Percentiles rank a stretch among this genome's conserved stretches.
phyloP scores from a whole-genome alignment of 257 asterid genomes.

The Solanum pimpinellifolium region DNA sequence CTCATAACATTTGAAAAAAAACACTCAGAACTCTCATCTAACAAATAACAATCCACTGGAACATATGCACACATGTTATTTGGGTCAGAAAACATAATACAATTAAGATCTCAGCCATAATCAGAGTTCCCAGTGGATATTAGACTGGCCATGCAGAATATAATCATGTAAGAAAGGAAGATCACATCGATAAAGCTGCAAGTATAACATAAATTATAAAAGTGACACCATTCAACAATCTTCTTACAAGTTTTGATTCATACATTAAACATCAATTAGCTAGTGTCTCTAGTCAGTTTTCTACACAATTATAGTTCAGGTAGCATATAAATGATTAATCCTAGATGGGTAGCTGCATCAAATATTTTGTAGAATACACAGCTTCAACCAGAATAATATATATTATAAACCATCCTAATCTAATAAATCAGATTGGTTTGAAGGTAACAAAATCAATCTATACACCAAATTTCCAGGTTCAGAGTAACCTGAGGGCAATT shows the following conservation, averaged over 20 bases:
- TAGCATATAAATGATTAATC: background rate
- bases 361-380: background rate
- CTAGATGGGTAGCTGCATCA: background rate
- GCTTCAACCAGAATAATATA: background rate
- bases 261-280: background rate
- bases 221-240: background rate
- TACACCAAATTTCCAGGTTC: background rate
- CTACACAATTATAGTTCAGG: background rate
- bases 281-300: background rate
- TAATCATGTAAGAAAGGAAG: background rate
- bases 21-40: background rate
- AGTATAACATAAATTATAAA: background rate
- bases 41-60: background rate
- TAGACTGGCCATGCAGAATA: background rate
- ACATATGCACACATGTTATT: background rate
- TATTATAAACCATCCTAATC: background rate
- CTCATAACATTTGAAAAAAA: background rate
- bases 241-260: background rate
- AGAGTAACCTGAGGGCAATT: background rate
- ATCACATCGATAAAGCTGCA: background rate
- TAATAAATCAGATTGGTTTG: background rate
- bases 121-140: background rate
- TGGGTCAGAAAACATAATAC: background rate
- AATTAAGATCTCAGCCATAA: background rate
- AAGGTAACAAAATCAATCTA: background rate